These are phyloP conservation scores for Pelargonium citronellum DNA, from an alignment of 441 rosid species.

Conservation along the genomic window DNA sequence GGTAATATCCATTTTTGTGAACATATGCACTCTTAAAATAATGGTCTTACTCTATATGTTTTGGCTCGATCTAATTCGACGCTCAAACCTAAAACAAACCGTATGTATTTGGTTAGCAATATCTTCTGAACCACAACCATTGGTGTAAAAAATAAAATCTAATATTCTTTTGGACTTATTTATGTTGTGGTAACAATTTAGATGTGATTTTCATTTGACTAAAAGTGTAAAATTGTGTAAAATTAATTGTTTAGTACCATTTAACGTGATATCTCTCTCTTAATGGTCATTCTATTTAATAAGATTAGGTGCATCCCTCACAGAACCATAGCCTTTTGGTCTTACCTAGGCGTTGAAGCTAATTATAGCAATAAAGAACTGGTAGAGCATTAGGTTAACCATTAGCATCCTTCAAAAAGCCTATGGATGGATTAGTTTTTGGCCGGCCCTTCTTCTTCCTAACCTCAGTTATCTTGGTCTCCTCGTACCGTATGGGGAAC, in stretches of 20 bases:
- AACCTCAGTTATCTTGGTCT: no score
- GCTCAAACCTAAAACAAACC: neutral
- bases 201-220: no score
- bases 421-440: neutral
- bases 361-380: neutral
- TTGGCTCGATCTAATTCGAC: neutral
- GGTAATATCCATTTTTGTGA: neutral
- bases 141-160: neutral
- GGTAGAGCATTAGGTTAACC: neutral
- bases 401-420: neutral
- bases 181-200: no score
- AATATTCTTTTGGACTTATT: no score
- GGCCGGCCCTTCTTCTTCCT: neutral
- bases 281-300: no score
- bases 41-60: neutral
- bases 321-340: no score
- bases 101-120: neutral
- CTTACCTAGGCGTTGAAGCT: neutral
- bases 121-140: neutral
- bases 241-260: no score
- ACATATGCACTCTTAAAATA: neutral
- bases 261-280: no score
- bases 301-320: no score
- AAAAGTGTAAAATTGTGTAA: no score
- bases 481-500: neutral